Evolutionary conservation across 179 eudicot species (phyloP).

Genomic region (Sideroxylon spinosum): DNA sequence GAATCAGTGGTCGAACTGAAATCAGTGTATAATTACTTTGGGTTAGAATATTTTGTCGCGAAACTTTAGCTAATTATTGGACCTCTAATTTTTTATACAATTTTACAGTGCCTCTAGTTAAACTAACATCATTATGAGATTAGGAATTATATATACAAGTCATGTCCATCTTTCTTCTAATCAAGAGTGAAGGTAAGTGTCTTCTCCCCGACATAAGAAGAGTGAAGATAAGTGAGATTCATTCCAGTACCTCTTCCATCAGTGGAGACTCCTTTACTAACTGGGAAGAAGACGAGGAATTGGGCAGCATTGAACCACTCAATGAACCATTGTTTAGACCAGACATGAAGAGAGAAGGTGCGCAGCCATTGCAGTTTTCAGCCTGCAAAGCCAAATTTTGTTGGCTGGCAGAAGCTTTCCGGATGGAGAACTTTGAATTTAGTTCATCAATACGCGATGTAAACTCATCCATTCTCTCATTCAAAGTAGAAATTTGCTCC

Average conservation of each 20-base stretch:
- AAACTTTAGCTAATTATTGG: constrained; percentile 2
- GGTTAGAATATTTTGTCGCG: neutral
- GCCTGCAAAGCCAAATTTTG: constrained; percentile 63
- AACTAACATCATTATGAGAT: too few species aligned
- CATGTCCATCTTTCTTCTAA: neutral
- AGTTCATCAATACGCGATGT: constrained; percentile 83
- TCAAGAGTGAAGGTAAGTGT: neutral
- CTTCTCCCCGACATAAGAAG: too few species aligned
- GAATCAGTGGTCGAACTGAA: neutral
- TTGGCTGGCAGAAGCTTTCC: constrained; percentile 51
- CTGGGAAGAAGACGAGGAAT: constrained; percentile 71
- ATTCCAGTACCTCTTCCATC: constrained; percentile 67
- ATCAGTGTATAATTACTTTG: neutral
- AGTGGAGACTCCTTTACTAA: constrained; percentile 67
- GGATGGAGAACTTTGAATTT: constrained; percentile 46
- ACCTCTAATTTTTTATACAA: neutral
- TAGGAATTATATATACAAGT: neutral
- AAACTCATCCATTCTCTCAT: constrained; percentile 87
- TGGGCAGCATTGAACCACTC: constrained; percentile 43
- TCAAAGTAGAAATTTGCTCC: constrained; percentile 80
- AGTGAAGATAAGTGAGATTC: neutral
- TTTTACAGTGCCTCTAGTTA: neutral
- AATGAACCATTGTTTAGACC: constrained; percentile 45
- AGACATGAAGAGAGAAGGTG: constrained; percentile 38
- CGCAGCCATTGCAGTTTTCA: constrained; percentile 58